A percentile compares a stretch with the other conserved stretches of the same genome.
These are phyloP conservation scores for Viola odorata DNA, from an alignment of 345 rosid species.

Conservation along the genomic window DNA sequence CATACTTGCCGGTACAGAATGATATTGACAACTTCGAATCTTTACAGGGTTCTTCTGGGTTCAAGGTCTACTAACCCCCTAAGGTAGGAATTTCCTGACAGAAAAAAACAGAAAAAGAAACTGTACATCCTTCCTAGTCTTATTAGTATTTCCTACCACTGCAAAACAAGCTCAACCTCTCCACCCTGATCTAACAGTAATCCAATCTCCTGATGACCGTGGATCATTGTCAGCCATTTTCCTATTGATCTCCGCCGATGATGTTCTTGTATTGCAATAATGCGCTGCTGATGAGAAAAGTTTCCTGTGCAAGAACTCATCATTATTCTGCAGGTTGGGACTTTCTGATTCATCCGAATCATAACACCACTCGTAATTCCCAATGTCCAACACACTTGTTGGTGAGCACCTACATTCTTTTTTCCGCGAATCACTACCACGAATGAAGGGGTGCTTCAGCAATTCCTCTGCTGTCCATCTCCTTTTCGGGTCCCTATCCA, in stretches of 20 bases:
- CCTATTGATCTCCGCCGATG: not conserved
- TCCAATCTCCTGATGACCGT: conserved; percentile 20
- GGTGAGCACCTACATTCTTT: conserved; percentile 12
- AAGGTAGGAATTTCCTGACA: too few relatives aligned
- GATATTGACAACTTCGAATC: not conserved
- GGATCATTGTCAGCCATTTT: not conserved
- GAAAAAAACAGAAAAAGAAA: too few relatives aligned
- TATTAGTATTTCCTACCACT: not conserved
- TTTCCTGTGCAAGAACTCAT: conserved; percentile 10
- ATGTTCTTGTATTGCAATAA: not conserved
- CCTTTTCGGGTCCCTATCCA: conserved; percentile 22
- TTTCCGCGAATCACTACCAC: not conserved
- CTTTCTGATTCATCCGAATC: conserved; percentile 11
- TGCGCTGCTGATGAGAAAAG: conserved; percentile 10
- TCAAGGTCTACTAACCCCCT: not conserved
- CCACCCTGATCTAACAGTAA: conserved; percentile 30
- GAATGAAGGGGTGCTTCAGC: conserved; percentile 30
- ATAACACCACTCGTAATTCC: conserved; percentile 1
- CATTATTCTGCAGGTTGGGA: not conserved
- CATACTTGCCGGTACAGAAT: not conserved
- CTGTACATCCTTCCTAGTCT: too few relatives aligned
- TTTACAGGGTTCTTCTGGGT: not conserved
- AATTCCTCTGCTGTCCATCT: conserved; percentile 31
- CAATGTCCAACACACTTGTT: conserved; percentile 21
- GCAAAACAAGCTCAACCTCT: not conserved